Conservation (phyloP, 441 rosid species). For the Heliophila coronopifolia region DNA sequence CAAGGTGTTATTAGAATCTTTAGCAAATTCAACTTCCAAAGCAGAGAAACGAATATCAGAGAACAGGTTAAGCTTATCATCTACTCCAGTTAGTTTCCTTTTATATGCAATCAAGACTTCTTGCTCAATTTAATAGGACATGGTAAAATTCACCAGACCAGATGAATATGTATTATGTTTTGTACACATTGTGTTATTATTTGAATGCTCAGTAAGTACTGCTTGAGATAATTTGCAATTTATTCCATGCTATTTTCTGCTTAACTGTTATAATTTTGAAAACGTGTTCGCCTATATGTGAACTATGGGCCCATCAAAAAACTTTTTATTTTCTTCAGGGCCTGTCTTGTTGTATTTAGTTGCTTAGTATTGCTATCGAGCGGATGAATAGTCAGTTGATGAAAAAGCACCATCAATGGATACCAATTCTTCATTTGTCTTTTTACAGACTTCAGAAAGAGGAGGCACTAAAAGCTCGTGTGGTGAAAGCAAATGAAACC, state of each 20-base stretch:
- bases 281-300: constrained; percentile 3
- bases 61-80: constrained; percentile 46
- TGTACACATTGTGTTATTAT: constrained; percentile 7
- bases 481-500: constrained; percentile 69
- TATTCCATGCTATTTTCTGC: background rate
- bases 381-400: background rate
- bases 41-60: constrained; percentile 86
- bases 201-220: constrained; percentile 5
- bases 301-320: background rate
- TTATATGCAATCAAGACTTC: background rate
- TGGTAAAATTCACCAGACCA: background rate
- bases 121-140: background rate
- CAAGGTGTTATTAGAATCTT: constrained; percentile 87
- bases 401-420: background rate
- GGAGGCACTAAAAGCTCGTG: constrained; percentile 89
- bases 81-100: constrained; percentile 1
- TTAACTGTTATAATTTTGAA: background rate
- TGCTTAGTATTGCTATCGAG: background rate
- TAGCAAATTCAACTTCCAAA: constrained; percentile 67
- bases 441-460: constrained; percentile 76
- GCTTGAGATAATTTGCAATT: constrained; percentile 3
- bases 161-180: background rate
- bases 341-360: constrained; percentile 1
- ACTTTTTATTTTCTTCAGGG: background rate
- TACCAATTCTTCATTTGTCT: constrained; percentile 8